Evolutionary conservation across 192 early-diverging fungal species (phyloP), one percentile per base, ranked within the genome.

Genomic region (Podila epicladia): DNA sequence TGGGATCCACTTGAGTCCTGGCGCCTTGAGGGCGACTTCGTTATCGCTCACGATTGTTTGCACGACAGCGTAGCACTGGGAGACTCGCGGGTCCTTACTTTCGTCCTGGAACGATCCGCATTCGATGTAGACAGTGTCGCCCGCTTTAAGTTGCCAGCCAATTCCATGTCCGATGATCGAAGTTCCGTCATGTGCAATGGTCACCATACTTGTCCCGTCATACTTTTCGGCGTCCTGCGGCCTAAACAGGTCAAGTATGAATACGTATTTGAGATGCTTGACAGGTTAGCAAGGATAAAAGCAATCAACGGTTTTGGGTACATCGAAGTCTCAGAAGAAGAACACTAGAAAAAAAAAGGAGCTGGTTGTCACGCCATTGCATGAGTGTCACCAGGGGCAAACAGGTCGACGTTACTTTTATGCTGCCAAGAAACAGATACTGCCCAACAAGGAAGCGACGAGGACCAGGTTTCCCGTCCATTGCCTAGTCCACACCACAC

Each of bases 1-100:
- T 9, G 77, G 77, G 12, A 80, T 68, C 83, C 83, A 85, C 64
- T 73, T 85, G 28, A 85, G 67, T 4, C 83, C 83, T 26, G 83
- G 83, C 2, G 63, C 55, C 48, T 85, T 85, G 63, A 85, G 63
- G n/a, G 28, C 35, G 15, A 73, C 71, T 22, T 69, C 51, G 63
- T 82, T 61, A 8, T 82, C 70, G 50, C 48, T 64, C 31, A 85
- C 33, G 49, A 85, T 72, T 8, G 63, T 48, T n/a, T 61, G 57
- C 1, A 85, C 78, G 8, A 73, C 71, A 6, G 53, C 77, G 62
- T 85, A 76, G 64, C 83, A 82, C 60, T 80, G 77, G 6, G 77
- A 68, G 35, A 70, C 41, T 49, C 78, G 67, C 26, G 38, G 65
- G 50, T 85, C 69, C 61, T 67, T 69, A 66, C n/a, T 59, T 17